phyloP scores from a whole-genome alignment of 495 filamentous ascomycete genomes.

The Sordaria brevicollis region DNA sequence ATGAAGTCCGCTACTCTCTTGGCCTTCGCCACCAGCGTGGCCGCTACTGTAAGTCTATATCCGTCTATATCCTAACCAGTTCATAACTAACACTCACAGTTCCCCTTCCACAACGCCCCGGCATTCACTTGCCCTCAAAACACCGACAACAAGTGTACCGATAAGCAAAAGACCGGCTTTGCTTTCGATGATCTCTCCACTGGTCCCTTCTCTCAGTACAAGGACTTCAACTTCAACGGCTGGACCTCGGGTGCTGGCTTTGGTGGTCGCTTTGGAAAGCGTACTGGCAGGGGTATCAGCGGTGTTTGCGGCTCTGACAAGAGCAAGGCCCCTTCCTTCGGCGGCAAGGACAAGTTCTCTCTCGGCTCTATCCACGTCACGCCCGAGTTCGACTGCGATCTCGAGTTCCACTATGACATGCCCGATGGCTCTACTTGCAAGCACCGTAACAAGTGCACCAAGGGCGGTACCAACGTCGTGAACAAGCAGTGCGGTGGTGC shows the following conservation, averaged over 20 bases:
- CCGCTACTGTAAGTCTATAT: constrained; percentile 41
- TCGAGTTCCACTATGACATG: constrained; percentile 80
- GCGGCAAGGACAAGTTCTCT: constrained; percentile 55
- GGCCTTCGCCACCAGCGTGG: constrained; percentile 46
- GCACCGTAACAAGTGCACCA: constrained; percentile 53
- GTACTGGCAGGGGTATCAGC: constrained; percentile 52
- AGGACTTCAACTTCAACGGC: constrained; percentile 60
- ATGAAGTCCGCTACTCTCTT: constrained; percentile 43
- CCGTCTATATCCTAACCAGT: background rate
- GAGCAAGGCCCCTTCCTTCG: constrained; percentile 46
- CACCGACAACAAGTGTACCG: constrained; percentile 66
- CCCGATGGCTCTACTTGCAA: constrained; percentile 68
- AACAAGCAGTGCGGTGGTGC: constrained; percentile 92
- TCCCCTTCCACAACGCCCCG: constrained; percentile 46
- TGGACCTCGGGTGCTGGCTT: constrained; percentile 53
- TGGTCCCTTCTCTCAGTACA: constrained; percentile 59
- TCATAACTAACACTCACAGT: constrained; percentile 15
- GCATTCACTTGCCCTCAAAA: constrained; percentile 60
- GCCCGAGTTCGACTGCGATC: constrained; percentile 59
- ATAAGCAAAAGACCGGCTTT: constrained; percentile 55
- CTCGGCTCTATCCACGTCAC: constrained; percentile 62
- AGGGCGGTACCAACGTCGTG: constrained; percentile 53
- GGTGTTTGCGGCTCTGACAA: constrained; percentile 41
- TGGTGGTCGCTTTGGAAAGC: constrained; percentile 34
- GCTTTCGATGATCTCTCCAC: constrained; percentile 53